phyloP scores from a whole-genome alignment of 192 early-diverging fungal species.

The Coemansia reversa region DNA sequence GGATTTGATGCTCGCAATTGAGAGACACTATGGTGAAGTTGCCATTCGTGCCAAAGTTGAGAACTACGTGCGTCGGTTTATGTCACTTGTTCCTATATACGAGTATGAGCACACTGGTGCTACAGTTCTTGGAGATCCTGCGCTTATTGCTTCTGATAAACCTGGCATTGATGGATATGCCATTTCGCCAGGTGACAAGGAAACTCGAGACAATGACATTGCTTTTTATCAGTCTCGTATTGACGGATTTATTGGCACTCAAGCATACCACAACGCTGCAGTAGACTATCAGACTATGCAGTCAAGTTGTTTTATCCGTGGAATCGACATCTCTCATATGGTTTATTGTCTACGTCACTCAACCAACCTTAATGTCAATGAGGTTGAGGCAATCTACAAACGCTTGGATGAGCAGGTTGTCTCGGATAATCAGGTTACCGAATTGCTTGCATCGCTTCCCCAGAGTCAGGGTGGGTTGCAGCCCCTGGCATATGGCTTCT shows the following conservation, averaged over 20 bases:
- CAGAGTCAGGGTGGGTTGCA: conserved; percentile 78
- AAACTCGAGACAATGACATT: conserved; percentile 66
- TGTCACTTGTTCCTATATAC: conserved; percentile 74
- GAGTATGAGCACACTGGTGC: conserved; percentile 67
- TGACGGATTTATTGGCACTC: conserved; percentile 83
- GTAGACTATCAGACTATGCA: conserved; percentile 64
- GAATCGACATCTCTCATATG: conserved; percentile 72
- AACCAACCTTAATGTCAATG: conserved; percentile 58
- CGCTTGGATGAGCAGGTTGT: conserved; percentile 65
- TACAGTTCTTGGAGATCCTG: conserved; percentile 60
- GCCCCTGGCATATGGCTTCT: conserved; percentile 78
- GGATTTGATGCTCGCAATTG: conserved; percentile 72
- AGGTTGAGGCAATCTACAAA: conserved; percentile 68
- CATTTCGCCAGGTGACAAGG: conserved; percentile 74
- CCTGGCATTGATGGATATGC: conserved; percentile 48
- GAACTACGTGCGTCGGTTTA: conserved; percentile 81
- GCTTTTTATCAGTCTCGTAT: conserved; percentile 71
- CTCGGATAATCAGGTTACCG: conserved; percentile 76
- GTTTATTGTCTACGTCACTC: conserved; percentile 60
- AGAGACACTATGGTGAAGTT: conserved; percentile 82
- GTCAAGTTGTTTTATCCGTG: conserved; percentile 57
- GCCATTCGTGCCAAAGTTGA: conserved; percentile 86
- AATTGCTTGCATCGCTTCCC: conserved; percentile 70
- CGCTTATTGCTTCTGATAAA: conserved; percentile 39
- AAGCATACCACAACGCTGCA: conserved; percentile 66